These are phyloP conservation scores for Scalesia atractyloides DNA, from an alignment of 129 eudicot species.

Conservation along the genomic window DNA sequence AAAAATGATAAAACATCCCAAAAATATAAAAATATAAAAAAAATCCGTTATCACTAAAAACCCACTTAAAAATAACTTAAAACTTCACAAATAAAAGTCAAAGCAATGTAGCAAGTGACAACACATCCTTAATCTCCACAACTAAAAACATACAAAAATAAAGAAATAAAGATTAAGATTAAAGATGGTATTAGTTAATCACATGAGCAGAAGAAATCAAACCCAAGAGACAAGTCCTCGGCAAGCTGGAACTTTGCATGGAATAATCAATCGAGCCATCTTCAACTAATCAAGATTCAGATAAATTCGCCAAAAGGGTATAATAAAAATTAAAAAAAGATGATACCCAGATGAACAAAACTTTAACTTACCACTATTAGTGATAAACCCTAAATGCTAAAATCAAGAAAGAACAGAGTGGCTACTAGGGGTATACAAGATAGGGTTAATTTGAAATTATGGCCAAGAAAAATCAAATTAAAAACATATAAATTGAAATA, in stretches of 20 bases:
- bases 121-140: not conserved
- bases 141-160: slow-evolving; percentile 9
- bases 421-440: slow-evolving; percentile 23
- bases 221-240: slow-evolving; percentile 79
- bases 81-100: slow-evolving; percentile 4
- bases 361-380: slow-evolving; percentile 4
- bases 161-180: slow-evolving; percentile 6
- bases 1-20: not conserved
- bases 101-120: slow-evolving; percentile 2
- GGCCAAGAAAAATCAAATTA: slow-evolving; percentile 54
- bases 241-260: slow-evolving; percentile 71
- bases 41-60: slow-evolving; percentile 12
- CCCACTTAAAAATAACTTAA: not conserved
- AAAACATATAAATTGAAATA: slow-evolving; percentile 19
- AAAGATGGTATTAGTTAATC: slow-evolving; percentile 48
- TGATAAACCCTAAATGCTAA: slow-evolving; percentile 35
- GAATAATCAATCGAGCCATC: slow-evolving; percentile 96
- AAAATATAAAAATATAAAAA: too few relatives aligned
- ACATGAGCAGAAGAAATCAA: slow-evolving; percentile 83
- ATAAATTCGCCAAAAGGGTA: slow-evolving; percentile 33
- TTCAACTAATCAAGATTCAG: slow-evolving; percentile 34
- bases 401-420: slow-evolving; percentile 14
- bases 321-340: slow-evolving; percentile 11
- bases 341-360: slow-evolving; percentile 43
- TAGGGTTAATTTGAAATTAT: slow-evolving; percentile 51